Evolutionary conservation across 257 asterid species (phyloP).

Genomic region (Primulina eburnea): DNA sequence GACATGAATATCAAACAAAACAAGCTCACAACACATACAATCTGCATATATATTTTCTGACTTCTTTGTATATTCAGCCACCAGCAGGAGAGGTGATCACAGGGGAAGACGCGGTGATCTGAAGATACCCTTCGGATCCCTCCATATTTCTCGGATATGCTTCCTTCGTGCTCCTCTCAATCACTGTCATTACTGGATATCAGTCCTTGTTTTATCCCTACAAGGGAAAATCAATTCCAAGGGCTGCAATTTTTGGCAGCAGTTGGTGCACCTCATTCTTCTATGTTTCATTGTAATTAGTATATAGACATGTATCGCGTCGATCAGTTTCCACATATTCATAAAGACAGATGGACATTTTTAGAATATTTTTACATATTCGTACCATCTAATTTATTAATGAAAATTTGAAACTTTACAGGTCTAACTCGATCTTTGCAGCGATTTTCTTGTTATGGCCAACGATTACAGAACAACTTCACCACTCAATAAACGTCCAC

Average conservation of each 20-base stretch:
- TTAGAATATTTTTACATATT: too few relatives aligned
- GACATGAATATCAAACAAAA: too few relatives aligned
- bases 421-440: slow-evolving; percentile 23
- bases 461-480: slow-evolving; percentile 25
- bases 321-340: too few relatives aligned
- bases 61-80: slow-evolving; percentile 20
- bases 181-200: slow-evolving; percentile 25
- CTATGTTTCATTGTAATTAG: slow-evolving; percentile 29
- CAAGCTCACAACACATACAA: too few relatives aligned
- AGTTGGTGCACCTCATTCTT: slow-evolving; percentile 28
- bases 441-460: slow-evolving; percentile 32
- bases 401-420: background rate
- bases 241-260: slow-evolving; percentile 24
- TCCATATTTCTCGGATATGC: slow-evolving; percentile 24
- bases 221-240: slow-evolving; percentile 35
- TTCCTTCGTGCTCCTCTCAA: slow-evolving; percentile 25
- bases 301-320: too few relatives aligned
- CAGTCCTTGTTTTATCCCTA: slow-evolving; percentile 34
- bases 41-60: background rate
- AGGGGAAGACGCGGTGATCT: slow-evolving; percentile 29
- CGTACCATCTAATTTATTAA: background rate
- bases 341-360: too few relatives aligned
- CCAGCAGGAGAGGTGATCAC: slow-evolving; percentile 25
- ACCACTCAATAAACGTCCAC: slow-evolving; percentile 25
- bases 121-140: slow-evolving; percentile 30